Evolutionary conservation across 2,329 filamentous ascomycete species (phyloP).

Genomic region (Cladosporium phlei): DNA sequence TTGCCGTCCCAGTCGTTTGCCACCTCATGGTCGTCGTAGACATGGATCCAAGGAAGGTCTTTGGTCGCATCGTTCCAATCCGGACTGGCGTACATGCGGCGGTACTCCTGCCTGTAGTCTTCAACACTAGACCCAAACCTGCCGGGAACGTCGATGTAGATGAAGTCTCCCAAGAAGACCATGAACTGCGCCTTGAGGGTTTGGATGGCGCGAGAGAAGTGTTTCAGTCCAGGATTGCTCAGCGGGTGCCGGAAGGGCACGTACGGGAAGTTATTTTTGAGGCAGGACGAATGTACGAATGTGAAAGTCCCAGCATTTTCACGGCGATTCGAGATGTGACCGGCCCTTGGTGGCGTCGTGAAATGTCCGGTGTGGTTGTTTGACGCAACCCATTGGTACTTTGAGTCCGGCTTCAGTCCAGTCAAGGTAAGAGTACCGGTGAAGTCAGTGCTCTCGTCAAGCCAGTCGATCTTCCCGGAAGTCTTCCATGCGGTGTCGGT

Average conservation of each 20-base stretch:
- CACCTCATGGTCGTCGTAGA: slow-evolving; percentile 95
- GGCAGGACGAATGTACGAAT: slow-evolving; percentile 88
- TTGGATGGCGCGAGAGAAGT: slow-evolving; percentile 69
- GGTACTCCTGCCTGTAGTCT: slow-evolving; percentile 85
- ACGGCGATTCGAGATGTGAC: slow-evolving; percentile 50
- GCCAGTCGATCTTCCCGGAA: slow-evolving; percentile 57
- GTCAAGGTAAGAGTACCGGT: slow-evolving; percentile 67
- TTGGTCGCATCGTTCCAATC: slow-evolving; percentile 75
- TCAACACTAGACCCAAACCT: slow-evolving; percentile 67
- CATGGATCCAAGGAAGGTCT: slow-evolving; percentile 94
- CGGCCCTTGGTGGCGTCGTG: slow-evolving; percentile 66
- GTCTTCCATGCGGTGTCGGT: slow-evolving; percentile 61
- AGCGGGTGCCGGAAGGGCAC: slow-evolving; percentile 77
- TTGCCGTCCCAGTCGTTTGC: slow-evolving; percentile 87
- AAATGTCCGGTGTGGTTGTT: slow-evolving; percentile 85
- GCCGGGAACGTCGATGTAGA: slow-evolving; percentile 83
- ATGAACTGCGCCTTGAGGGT: slow-evolving; percentile 68
- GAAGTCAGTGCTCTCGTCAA: slow-evolving; percentile 76
- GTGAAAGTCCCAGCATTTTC: slow-evolving; percentile 68
- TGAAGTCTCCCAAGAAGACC: slow-evolving; percentile 76
- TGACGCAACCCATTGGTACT: slow-evolving; percentile 79
- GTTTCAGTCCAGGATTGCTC: slow-evolving; percentile 71
- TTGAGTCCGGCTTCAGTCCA: slow-evolving; percentile 63
- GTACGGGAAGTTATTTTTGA: slow-evolving; percentile 88
- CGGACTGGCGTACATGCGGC: slow-evolving; percentile 90